A percentile compares a stretch with the other conserved stretches of the same genome.
Conservation (phyloP, 208 protist genomes). For the Leishmania amazonensis region DNA sequence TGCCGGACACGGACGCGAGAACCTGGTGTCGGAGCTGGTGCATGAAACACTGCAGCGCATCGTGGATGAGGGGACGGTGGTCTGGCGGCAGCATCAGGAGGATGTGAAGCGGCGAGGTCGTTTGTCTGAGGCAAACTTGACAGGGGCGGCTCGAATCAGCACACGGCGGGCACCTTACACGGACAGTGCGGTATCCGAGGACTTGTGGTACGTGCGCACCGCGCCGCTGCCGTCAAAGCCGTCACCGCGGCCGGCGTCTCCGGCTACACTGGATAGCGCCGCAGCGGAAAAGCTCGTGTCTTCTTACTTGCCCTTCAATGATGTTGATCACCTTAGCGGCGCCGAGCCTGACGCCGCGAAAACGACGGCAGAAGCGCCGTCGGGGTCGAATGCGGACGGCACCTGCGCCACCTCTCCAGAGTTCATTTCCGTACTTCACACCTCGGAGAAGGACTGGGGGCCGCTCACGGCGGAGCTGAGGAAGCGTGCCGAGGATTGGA, state of each 20-base stretch:
- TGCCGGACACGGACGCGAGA: conserved; percentile 70
- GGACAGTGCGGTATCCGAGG: not conserved
- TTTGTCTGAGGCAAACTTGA: not conserved
- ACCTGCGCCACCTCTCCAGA: not conserved
- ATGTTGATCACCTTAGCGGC: conserved; percentile 9
- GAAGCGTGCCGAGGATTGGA: not conserved
- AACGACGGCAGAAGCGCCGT: not conserved
- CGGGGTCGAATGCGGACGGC: not conserved
- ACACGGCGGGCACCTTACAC: not conserved
- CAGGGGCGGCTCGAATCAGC: not conserved
- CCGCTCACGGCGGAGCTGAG: conserved; percentile 11
- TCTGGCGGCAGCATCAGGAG: conserved; percentile 56
- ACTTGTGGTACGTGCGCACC: conserved; percentile 8
- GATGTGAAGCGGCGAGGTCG: conserved; percentile 28
- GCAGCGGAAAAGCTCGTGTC: conserved; percentile 22
- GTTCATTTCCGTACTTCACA: conserved; percentile 4
- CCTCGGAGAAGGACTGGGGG: conserved; percentile 14
- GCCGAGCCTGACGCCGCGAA: not conserved
- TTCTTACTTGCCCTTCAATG: conserved; percentile 25
- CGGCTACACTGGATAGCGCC: not conserved
- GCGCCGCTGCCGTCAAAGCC: conserved; percentile 9
- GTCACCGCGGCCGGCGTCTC: not conserved
- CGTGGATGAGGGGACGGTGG: conserved; percentile 67
- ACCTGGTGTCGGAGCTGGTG: conserved; percentile 66
- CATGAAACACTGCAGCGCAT: conserved; percentile 73